A percentile compares a stretch with the other conserved stretches of the same genome.
Evolutionary conservation across 176 grass and related monocot species (phyloP).

Genomic region (Ensete ventricosum): DNA sequence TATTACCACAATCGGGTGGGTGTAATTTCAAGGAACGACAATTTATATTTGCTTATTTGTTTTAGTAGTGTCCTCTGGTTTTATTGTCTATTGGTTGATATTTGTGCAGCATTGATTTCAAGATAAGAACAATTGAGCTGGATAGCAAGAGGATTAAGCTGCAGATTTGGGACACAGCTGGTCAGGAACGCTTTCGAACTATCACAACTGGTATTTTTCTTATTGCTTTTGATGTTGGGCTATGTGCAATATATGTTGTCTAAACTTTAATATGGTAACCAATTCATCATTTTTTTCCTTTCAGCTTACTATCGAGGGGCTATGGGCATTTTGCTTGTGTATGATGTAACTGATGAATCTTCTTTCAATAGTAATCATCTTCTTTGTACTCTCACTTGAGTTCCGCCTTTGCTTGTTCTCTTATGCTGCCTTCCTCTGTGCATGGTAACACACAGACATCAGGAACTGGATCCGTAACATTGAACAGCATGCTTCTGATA

Average conservation of each 20-base stretch:
- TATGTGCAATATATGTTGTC: background rate
- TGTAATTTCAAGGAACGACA: background rate
- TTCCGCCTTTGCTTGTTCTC: conserved; percentile 2
- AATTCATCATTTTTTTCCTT: conserved; percentile 25
- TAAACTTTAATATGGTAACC: background rate
- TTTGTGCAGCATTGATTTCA: conserved; percentile 72
- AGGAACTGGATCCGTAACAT: conserved; percentile 94
- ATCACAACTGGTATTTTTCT: conserved; percentile 63
- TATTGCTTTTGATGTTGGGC: conserved; percentile 1
- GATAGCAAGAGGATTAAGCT: conserved; percentile 83
- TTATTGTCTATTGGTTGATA: conserved; percentile 10
- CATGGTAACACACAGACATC: conserved; percentile 57
- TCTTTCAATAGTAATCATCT: conserved; percentile 87
- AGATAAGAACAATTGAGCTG: conserved; percentile 78
- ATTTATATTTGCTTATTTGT: background rate
- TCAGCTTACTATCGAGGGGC: conserved; percentile 92
- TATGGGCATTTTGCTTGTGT: conserved; percentile 91
- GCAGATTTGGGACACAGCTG: conserved; percentile 91
- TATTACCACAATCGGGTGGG: conserved; percentile 84
- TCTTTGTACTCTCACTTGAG: conserved; percentile 12
- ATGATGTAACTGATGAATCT: conserved; percentile 88
- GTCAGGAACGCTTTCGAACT: conserved; percentile 86
- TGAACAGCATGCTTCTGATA: conserved; percentile 89
- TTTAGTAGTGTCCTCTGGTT: conserved; percentile 16
- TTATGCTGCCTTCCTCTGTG: conserved; percentile 23